Evolutionary conservation across 2,329 filamentous ascomycete genomes (phyloP).

Genomic region (Paecilomyces fulvus): DNA sequence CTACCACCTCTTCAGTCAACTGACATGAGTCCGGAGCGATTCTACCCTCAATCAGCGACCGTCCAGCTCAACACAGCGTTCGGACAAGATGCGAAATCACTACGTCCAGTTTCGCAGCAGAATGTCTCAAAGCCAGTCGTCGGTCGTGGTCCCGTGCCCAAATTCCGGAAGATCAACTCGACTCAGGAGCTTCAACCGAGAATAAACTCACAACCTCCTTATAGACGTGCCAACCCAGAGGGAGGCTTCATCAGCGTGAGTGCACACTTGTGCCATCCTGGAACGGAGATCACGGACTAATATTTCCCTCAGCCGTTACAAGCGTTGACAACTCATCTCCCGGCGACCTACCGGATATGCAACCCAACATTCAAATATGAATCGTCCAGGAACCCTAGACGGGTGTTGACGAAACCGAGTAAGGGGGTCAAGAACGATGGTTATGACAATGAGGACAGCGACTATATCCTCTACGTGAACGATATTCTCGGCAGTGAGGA

Average conservation of each 20-base stretch:
- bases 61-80: conserved; percentile 62
- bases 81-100: conserved; percentile 44
- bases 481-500: conserved; percentile 97
- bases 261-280: conserved; percentile 7
- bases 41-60: conserved; percentile 63
- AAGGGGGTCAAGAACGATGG: conserved; percentile 98
- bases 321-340: conserved; percentile 86
- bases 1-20: conserved; percentile 65
- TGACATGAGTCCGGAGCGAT: conserved; percentile 59
- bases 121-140: conserved; percentile 41
- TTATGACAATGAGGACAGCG: conserved; percentile 97
- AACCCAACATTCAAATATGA: conserved; percentile 98
- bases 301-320: conserved; percentile 65
- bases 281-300: conserved; percentile 10
- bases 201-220: conserved; percentile 79
- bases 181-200: conserved; percentile 69
- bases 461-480: conserved; percentile 98
- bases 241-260: conserved; percentile 95
- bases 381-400: conserved; percentile 87
- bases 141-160: conserved; percentile 65
- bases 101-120: conserved; percentile 33
- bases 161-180: conserved; percentile 71
- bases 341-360: conserved; percentile 94
- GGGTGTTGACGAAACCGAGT: conserved; percentile 95
- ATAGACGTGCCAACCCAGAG: conserved; percentile 88